Conservation (phyloP, 2,329 filamentous ascomycete genomes). For the Proliferodiscus dingleyae region DNA sequence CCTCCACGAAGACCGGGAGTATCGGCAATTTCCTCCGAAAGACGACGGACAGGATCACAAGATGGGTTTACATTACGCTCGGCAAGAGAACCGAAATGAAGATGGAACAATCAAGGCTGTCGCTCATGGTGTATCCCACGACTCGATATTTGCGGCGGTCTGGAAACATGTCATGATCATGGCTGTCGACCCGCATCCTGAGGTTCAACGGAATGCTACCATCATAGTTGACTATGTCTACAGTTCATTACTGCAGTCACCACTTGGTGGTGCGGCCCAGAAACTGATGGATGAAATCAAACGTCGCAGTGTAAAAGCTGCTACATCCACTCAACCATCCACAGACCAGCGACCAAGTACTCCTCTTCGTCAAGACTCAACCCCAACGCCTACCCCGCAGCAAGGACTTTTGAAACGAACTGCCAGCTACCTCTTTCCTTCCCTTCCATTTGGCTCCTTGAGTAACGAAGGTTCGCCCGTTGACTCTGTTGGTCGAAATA, state of each 20-base stretch:
- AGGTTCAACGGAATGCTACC: constrained; percentile 80
- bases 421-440: constrained; percentile 56
- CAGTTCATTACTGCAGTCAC: constrained; percentile 69
- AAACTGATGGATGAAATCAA: constrained; percentile 69
- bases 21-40: constrained; percentile 50
- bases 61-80: constrained; percentile 58
- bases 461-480: constrained; percentile 25
- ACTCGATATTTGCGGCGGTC: constrained; percentile 86
- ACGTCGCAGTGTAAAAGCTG: constrained; percentile 43
- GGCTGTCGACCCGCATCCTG: constrained; percentile 89
- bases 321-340: constrained; percentile 32
- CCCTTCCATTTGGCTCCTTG: constrained; percentile 41
- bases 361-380: constrained; percentile 26
- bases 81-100: constrained; percentile 49
- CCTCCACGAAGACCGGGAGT: constrained; percentile 74
- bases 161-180: constrained; percentile 92
- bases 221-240: constrained; percentile 86
- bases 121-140: constrained; percentile 64
- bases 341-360: constrained; percentile 27
- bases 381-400: constrained; percentile 44
- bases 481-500: constrained; percentile 17
- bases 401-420: constrained; percentile 59
- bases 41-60: constrained; percentile 55
- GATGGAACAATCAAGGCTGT: constrained; percentile 54
- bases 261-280: constrained; percentile 66